phyloP scores from a whole-genome alignment of 495 filamentous ascomycete genomes.

The Hypoxylon trugodes region DNA sequence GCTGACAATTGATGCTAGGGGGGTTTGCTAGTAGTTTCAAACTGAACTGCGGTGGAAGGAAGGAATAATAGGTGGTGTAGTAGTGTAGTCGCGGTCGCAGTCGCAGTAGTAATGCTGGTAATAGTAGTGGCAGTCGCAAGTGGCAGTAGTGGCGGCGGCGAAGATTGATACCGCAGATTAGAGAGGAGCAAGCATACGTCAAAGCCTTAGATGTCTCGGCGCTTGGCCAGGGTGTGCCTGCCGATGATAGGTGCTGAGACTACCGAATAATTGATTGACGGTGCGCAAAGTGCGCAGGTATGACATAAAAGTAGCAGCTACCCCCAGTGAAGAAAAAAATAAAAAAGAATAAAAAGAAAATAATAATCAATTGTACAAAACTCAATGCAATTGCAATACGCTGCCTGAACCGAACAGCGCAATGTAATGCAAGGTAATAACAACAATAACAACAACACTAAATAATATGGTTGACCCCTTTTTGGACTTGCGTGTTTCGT shows the following conservation, averaged over 20 bases:
- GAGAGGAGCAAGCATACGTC: conserved; percentile 26
- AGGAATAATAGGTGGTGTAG: no score
- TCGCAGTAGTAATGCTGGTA: no score
- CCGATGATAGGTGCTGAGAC: conserved; percentile 23
- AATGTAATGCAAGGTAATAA: background rate
- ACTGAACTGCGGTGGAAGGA: no score
- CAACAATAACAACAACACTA: background rate
- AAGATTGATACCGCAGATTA: conserved; percentile 32
- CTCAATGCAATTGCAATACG: background rate
- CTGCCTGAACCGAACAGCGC: background rate
- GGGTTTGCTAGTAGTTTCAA: no score
- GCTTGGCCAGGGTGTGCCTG: conserved; percentile 23
- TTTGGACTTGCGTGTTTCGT: conserved; percentile 20
- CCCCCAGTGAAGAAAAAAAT: background rate
- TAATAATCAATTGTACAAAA: background rate
- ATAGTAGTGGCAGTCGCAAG: no score
- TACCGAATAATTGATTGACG: conserved; percentile 23
- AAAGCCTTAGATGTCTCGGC: conserved; percentile 36
- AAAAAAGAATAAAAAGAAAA: background rate
- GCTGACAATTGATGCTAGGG: no score
- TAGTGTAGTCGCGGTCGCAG: no score
- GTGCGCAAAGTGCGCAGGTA: conserved; percentile 12
- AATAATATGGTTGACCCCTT: conserved; percentile 3
- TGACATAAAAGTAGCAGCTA: conserved; percentile 18
- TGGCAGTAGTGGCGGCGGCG: conserved; percentile 31